Conservation (phyloP, 805 yeast species). For the Priceomyces castillae region DNA sequence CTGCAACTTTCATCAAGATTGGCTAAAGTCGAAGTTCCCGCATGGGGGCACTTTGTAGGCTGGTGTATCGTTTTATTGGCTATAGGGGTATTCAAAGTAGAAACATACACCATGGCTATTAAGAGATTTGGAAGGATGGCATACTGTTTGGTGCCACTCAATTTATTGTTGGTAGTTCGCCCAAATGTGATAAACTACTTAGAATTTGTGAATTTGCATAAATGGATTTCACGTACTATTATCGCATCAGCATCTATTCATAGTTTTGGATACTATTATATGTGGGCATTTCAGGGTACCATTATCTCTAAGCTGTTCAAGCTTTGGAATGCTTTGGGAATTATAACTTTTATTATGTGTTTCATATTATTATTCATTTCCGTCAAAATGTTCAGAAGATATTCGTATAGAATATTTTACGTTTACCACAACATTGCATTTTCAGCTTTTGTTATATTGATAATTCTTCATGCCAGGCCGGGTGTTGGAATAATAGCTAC, state of each 20-base stretch:
- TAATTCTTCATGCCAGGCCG: conserved; percentile 68
- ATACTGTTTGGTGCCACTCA: conserved; percentile 57
- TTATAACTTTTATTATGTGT: conserved; percentile 38
- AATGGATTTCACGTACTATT: conserved; percentile 67
- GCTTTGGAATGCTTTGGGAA: conserved; percentile 51
- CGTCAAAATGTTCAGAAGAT: conserved; percentile 47
- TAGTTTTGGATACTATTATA: conserved; percentile 47
- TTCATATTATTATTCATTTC: conserved; percentile 44
- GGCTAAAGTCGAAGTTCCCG: conserved; percentile 19
- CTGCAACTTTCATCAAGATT: not conserved
- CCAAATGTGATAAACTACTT: conserved; percentile 52
- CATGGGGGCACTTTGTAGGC: conserved; percentile 20
- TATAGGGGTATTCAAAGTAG: conserved; percentile 34
- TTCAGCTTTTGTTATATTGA: conserved; percentile 42
- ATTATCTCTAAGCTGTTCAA: conserved; percentile 30
- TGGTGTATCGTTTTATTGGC: conserved; percentile 33
- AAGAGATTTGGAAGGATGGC: conserved; percentile 65
- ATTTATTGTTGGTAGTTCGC: conserved; percentile 52
- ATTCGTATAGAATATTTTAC: conserved; percentile 53
- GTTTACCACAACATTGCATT: conserved; percentile 53
- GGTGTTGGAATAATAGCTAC: conserved; percentile 39
- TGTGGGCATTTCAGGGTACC: conserved; percentile 45
- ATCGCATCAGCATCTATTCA: conserved; percentile 47
- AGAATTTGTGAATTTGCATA: conserved; percentile 57
- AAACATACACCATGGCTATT: conserved; percentile 31